Evolutionary conservation across 2,329 filamentous ascomycete species (phyloP), one percentile per base, ranked within the genome.

Genomic region (Escovopsis weberi): DNA sequence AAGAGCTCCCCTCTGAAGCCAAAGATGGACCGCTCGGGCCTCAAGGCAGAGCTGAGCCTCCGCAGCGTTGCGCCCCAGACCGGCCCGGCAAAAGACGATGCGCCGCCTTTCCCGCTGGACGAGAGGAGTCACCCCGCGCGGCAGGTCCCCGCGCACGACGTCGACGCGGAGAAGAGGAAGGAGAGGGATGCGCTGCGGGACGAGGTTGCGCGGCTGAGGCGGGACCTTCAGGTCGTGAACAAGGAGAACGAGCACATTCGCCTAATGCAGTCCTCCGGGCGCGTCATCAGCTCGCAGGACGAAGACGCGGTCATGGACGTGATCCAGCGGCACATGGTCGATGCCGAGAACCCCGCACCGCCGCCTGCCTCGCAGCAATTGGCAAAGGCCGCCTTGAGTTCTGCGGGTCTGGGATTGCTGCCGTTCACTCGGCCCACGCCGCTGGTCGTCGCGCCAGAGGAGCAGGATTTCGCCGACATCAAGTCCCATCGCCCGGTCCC

Each of bases 401-500:
- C 74, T 0, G 63, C 69, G 12, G 63, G 62, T 0, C 19, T 36
- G 10, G 63, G 42, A 12, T 65, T 75, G 40, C 54, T 78, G 0
- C 71, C 72, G 0, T 76, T 76, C 47, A 62, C 65, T 19, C 65
- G 62, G 36, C 51, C 60, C 0, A 50, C 51, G 0, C 43, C 58
- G 0, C 45, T 55, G 1, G 42, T 59, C 4, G 52, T 59, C 0
- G 42, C 50, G 0, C 42, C 47, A 3, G 50, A 57, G 0, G 50
- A 54, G 33, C 48, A 56, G 10, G 53, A 64, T 4, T 52, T 63
- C 2, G 56, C 72, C 0, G 63, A 70, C 7, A 57, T 65, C 46
- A 61, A 57, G 40, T 83, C 80, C 1, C 83, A 88, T 53, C 71
- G 75, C 41, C 85, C 81, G 0, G 53, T 77, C 2, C 67, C 68